A percentile compares a stretch with the other conserved stretches of the same genome.
phyloP scores from a whole-genome alignment of 108 stramenopile genomes.

The Stephanodiscus triporus region DNA sequence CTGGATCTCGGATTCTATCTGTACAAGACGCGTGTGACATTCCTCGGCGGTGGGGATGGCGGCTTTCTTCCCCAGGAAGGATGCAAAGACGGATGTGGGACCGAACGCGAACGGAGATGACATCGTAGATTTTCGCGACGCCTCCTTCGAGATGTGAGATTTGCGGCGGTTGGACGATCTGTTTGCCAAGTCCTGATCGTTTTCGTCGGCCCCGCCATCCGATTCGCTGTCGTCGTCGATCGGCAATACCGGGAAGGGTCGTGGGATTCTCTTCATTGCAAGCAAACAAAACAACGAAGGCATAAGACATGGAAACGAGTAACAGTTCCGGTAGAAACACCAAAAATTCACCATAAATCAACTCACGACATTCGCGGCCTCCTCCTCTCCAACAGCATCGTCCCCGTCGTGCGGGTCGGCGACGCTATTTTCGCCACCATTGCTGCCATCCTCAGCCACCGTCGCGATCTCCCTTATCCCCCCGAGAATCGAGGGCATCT shows the following conservation, averaged over 20 bases:
- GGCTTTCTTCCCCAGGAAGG: constrained; percentile 18
- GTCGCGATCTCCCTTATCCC: background rate
- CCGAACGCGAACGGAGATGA: background rate
- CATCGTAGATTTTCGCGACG: background rate
- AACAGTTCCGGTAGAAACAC: background rate
- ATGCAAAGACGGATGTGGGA: constrained; percentile 13
- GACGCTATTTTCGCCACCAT: background rate
- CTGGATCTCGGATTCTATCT: constrained; percentile 33
- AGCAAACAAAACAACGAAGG: background rate
- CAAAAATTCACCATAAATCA: background rate
- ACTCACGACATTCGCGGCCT: background rate
- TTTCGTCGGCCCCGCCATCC: constrained; percentile 12
- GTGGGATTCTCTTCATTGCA: background rate
- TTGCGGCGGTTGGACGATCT: background rate
- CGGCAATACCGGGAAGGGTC: constrained; percentile 37
- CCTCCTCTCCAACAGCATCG: background rate
- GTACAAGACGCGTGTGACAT: constrained; percentile 33
- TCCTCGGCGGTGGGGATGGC: constrained; percentile 9
- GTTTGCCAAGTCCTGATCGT: constrained; percentile 11
- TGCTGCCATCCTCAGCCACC: background rate
- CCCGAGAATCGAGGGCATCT: constrained; percentile 1
- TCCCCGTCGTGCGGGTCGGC: too few species aligned
- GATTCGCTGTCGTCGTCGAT: constrained; percentile 20
- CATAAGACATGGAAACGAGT: background rate
- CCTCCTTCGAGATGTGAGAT: background rate